Evolutionary conservation across 768 basidiomycete species (phyloP), one percentile per base, ranked within the genome.

Genomic region (Tulasnella sp.): DNA sequence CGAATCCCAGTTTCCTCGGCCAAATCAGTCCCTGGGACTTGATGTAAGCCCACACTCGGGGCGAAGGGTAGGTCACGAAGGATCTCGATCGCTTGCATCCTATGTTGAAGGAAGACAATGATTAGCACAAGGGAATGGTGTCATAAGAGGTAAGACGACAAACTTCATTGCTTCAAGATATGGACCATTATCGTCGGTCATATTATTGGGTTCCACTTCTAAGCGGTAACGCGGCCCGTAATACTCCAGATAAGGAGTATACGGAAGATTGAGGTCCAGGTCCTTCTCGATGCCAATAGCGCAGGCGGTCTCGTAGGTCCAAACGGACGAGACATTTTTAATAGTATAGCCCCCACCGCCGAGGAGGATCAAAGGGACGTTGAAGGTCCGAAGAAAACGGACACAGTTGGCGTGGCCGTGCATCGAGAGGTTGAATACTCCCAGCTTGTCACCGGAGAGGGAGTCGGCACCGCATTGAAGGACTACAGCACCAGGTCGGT

Each of bases 271-370:
- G 22, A 85, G 84, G 77, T 93, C 89, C 69, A 92, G 89, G 14
- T 85, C 85, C 47, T 91, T 82, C 77, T 95, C 90, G 62, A 91
- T 85, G 1, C 93, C 95, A n/a, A 95, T 85, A 26, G 94, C 92
- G 77, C 95, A 91, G 0, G 94, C 96, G 0, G 97, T 99, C 80
- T 99, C 96, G 82, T 92, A 96, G 36, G 95, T 89, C 96, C 96
- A 99, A 40, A 90, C 88, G 62, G 94, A 85, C 6, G 94, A 93
- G 22, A 98, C 95, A 77, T 99, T 99, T 80, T 95, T 94, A 52
- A 96, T 90, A 0, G 96, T 98, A 80, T 98, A 99, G 2, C 96
- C 96, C 17, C 96, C 96, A 1, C 96, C 96, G 35, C 96, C 96
- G 3, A 99, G 85, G 41, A 98, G 84, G 75, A 98, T 92, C 63